Conservation (phyloP, 805 yeast species). For the Candida hungchunana region DNA sequence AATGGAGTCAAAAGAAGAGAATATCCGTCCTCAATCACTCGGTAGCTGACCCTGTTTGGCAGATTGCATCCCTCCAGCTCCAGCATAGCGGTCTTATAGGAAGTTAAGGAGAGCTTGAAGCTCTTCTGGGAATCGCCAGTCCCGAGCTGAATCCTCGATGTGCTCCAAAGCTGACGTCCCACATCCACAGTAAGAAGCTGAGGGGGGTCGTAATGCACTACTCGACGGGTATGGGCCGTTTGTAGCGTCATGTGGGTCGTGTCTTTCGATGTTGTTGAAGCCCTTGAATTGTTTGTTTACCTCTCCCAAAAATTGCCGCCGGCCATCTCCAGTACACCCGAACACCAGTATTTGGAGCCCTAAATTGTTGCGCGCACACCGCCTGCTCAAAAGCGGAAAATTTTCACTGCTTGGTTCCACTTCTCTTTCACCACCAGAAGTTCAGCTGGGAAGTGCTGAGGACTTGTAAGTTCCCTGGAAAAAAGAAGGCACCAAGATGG, state of each 20-base stretch:
- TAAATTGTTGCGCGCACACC: too few relatives aligned
- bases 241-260: conserved; percentile 13
- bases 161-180: conserved; percentile 23
- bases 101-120: conserved; percentile 17
- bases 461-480: too few relatives aligned
- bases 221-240: conserved; percentile 12
- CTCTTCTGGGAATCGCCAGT: conserved; percentile 20
- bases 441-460: too few relatives aligned
- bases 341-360: too few relatives aligned
- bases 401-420: too few relatives aligned
- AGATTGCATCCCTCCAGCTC: conserved; percentile 31
- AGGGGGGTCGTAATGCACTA: conserved; percentile 1
- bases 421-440: too few relatives aligned
- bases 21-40: conserved; percentile 17
- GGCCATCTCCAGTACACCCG: too few relatives aligned
- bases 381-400: too few relatives aligned
- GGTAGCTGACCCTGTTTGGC: conserved; percentile 30
- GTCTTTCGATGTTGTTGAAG: not conserved
- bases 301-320: too few relatives aligned
- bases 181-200: conserved; percentile 20
- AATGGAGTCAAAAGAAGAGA: conserved; percentile 22
- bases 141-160: conserved; percentile 5
- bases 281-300: not conserved
- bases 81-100: conserved; percentile 21
- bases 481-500: too few relatives aligned